Evolutionary conservation across 805 yeast species (phyloP), one percentile per base, ranked within the genome.

Genomic region (Grigorovia humatica): DNA sequence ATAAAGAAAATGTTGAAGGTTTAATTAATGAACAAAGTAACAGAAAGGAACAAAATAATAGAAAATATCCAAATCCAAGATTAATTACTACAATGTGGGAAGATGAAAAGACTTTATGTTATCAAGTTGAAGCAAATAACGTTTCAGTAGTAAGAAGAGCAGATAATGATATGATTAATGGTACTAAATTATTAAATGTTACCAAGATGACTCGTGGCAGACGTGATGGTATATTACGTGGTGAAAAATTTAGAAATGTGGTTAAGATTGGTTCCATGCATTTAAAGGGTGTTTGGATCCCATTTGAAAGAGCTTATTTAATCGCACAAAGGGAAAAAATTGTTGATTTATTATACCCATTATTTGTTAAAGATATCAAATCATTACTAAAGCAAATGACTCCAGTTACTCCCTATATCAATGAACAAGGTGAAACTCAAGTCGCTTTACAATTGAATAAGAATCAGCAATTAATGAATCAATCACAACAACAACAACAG

Each of bases 21-120:
- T 32, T 32, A 13, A 2, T 32, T 32, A 32, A 5, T 32, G 38
- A 32, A 32, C 38, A 32, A 32, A 32, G 3, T 32, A 32, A 32
- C 11, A 32, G 38, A 32, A 32, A 32, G 38, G 38, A 32, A 8
- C 38, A 13, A 8, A 11, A 9, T 11, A 27, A 44, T 29, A 19
- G 30, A 6, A 23, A 18, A 13, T 41, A 20, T 19, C 19, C 50
- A 9, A 48, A 50, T 38, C 52, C 52, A 27, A 20, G 79, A 54
- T 88, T 85, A 51, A 83, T 89, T 48, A 85, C 93, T 23, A 85
- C 93, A n/a, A 79, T 83, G 78, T 86, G 95, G 95, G 93, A 86
- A 63, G 95, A 86, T 64, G 95, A 86, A 62, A 83, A 83, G 58
- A 86, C 95, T 0, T 68, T 86, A 50, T 86, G 93, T 63, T 86